Base-by-base conservation (phyloP, 2,329 filamentous ascomycete genomes). In the Aspergillus sp. region DNA sequence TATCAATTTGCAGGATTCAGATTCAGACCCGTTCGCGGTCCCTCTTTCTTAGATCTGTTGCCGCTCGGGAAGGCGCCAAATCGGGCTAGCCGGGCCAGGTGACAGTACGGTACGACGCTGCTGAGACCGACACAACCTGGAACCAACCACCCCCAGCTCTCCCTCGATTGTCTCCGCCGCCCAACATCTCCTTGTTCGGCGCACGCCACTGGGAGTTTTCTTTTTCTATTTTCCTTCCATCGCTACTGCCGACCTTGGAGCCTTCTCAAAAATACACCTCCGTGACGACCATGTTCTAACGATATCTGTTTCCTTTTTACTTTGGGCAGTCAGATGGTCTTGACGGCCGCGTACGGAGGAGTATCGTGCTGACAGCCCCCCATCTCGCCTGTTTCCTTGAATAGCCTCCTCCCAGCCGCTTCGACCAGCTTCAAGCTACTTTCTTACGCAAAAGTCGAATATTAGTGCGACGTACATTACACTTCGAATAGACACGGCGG, bases 151-250 rank as follows among this genome's bases (percentile, higher is more conserved):
- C 63, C 60, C 57, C 57, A 56, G 52, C 59, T 62, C 59, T 62
- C 59, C 62, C 59, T 64, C 61, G 52, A 59, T 59, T 31, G 44
- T 60, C 63, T 60, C 60, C 60, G 58, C 64, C 64, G 57, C 67
- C 64, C 52, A 54, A 47, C 66, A 68, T 64, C 64, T 66, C 67
- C 68, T 69, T 66, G 67, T 70, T 68, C 70, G 65, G 51, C 65
- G 51, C 64, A 62, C 64, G 62, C 64, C 63, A 62, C 63, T 48
- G 50, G 45, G 47, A 59, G 41, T 64, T 60, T 64, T 51, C 40
- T 49, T 54, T 39, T 41, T 52, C 51, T 33, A 14, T 17, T 52
- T 49, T 21, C 33, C 31, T 15, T 21, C 39, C 33, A 25, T 19
- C 50, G 39, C 49, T 35, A 25, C 48, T 19, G 51, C 41, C 43